Evolutionary conservation across 176 grass and related monocot species (phyloP), one percentile per base, ranked within the genome.

Genomic region (Microstegium vimineum): DNA sequence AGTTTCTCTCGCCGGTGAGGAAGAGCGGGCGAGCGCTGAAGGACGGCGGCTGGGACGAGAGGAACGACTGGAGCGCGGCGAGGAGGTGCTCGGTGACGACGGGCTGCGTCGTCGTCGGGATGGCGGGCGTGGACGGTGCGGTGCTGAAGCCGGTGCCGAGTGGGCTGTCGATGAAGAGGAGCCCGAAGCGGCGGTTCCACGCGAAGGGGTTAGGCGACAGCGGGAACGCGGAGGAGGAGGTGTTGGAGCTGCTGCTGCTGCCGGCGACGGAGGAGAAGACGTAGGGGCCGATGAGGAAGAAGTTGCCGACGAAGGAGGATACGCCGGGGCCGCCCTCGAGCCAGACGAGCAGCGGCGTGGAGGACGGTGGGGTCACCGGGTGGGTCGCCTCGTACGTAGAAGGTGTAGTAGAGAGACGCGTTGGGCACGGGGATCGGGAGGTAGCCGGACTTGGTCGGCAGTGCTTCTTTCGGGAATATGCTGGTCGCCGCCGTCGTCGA

Each of bases 1-100:
- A 12, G 20, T 94, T 92, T 84, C 87, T 92, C 84, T 94, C 82
- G 69, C 89, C 89, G 20, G 87, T 70, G 67, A 94, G 63, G 68
- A 78, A 94, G 32, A 94, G 70, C 1, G 89, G 89, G 37, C 89
- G 81, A 2, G 23, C 28, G 5, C 65, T 51, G 69, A 90, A 87
- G 25, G 25, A 15, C 52, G 10, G 11, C n/a, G n/a, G n/a, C 25
- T 61, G 10, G 9, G 59, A 0, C 22, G 38, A 25, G 68, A 45
- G 6, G 38, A 71, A 71, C 1, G 38, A 15, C 23, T 26, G 68
- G 12, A 71, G 38, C 38, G 38, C 68, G 38, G 68, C 68, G 67
- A 70, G 67, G 38, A 71, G 12, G 38, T 43, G n/a, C 38, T 13
- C 23, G 2, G 68, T 38, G n/a, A 71, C 1, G 13, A 28, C 68